A percentile compares a stretch with the other conserved stretches of the same genome.
These are phyloP conservation scores for Trichoderma gamsii DNA, from an alignment of 495 filamentous ascomycete species.

Conservation along the genomic window DNA sequence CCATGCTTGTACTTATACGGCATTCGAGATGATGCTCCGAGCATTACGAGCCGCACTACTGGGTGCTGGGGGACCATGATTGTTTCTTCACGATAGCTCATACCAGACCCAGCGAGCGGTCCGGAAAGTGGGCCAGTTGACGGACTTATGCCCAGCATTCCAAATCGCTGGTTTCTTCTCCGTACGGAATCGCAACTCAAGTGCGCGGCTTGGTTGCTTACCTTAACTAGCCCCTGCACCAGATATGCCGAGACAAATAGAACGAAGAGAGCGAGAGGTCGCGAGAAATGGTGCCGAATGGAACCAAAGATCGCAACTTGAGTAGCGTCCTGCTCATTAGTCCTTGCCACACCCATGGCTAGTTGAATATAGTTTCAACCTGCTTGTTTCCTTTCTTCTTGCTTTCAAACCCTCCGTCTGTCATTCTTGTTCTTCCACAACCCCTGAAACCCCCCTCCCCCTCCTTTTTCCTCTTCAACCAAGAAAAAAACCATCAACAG, in stretches of 20 bases:
- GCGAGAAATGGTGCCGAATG: background rate
- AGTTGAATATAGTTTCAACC: background rate
- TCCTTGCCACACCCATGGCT: no score
- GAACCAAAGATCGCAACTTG: background rate
- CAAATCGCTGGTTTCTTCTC: constrained; percentile 5
- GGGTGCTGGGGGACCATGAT: background rate
- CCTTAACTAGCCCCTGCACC: background rate
- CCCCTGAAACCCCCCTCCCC: background rate
- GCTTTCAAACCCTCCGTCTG: background rate
- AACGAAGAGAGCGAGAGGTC: background rate
- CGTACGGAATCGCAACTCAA: background rate
- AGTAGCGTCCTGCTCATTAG: background rate
- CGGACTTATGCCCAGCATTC: background rate
- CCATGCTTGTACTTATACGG: no score
- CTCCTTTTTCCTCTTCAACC: background rate
- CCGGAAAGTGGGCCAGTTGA: constrained; percentile 1
- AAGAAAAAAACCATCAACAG: background rate
- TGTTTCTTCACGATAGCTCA: background rate
- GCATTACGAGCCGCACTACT: no score
- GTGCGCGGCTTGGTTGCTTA: background rate
- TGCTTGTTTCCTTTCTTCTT: background rate
- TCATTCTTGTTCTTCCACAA: background rate
- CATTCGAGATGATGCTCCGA: no score
- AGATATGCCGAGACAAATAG: constrained; percentile 1
- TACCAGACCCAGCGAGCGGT: background rate